Conservation (phyloP, 2,329 filamentous ascomycete species). For the Sclerotiophoma versabilis region DNA sequence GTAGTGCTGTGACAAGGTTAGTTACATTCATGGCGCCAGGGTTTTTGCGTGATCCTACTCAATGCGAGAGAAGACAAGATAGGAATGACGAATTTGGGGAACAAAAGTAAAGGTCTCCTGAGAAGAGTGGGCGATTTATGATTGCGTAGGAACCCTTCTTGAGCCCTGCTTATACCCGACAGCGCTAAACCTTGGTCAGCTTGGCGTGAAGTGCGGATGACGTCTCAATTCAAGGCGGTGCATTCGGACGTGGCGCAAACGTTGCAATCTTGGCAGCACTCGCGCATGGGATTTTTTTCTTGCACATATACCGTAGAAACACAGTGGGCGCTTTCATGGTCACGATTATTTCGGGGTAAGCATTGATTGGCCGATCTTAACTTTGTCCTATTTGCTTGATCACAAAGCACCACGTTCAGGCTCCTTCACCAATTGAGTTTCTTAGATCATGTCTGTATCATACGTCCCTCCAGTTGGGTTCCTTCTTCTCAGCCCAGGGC, state of each 20-base stretch:
- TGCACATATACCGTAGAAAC: too few relatives aligned
- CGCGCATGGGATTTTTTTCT: not conserved
- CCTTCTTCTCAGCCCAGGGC: constrained; percentile 48
- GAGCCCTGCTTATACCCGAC: constrained; percentile 28
- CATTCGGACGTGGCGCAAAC: constrained; percentile 5
- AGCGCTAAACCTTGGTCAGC: constrained; percentile 22
- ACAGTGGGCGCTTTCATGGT: too few relatives aligned
- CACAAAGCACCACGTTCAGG: not conserved
- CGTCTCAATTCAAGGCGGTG: constrained; percentile 35
- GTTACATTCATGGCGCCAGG: not conserved
- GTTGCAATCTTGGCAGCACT: not conserved
- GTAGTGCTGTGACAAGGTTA: constrained; percentile 18
- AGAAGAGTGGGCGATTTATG: constrained; percentile 21
- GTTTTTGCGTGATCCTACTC: not conserved
- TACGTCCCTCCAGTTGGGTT: constrained; percentile 51
- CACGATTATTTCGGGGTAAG: not conserved
- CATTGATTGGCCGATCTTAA: not conserved
- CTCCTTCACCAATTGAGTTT: not conserved
- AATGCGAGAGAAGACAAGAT: not conserved
- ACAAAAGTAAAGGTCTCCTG: not conserved
- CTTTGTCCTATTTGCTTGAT: too few relatives aligned
- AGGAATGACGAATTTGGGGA: not conserved
- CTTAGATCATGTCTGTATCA: constrained; percentile 21
- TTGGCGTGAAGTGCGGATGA: constrained; percentile 28
- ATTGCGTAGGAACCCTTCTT: constrained; percentile 9